Evolutionary conservation across 805 yeast species (phyloP), one percentile per base, ranked within the genome.

Genomic region (Candida mattraensis): DNA sequence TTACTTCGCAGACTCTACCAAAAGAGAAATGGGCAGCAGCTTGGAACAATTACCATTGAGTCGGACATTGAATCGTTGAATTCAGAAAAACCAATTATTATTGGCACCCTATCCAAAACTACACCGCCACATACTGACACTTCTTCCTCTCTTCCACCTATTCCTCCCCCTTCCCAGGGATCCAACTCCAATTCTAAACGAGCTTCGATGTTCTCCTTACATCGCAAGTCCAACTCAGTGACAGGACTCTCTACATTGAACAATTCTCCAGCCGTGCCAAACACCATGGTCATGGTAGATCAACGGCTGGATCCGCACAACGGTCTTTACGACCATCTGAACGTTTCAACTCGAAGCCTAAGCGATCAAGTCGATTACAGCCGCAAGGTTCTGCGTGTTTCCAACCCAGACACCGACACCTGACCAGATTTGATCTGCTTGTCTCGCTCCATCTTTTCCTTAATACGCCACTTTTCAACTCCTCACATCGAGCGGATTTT

Each of bases 281-380:
- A 23, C 21, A 31, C 51, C 11, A 31, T 46, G 25, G 51, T 53
- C 13, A 57, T 60, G 34, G 76, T 76, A n/a, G 86, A 79, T 56
- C 80, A 74, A 48, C 58, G 86, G 26, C 56, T 80, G 36, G 85
- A 80, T 45, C 85, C 85, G 5, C 60, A 66, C 35, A 69, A 69
- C 29, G 64, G 76, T 63, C 68, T 70, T 42, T 66, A 72, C 68
- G 67, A 69, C 63, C 72, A 70, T 34, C 53, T 63, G 29, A 54
- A 54, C 33, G 68, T 66, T 22, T 70, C 78, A 6, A 57, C 65
- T 28, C 60, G 69, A 29, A 65, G 75, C 21, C 50, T 78, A 22
- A 74, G 67, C 13, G 85, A 78, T 50, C 74, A 78, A 38, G 64
- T 66, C 43, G 83, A 79, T 48, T 78, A 78, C 48, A 66, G 76